These are phyloP conservation scores for Punctularia strigosozonata DNA, from an alignment of 768 basidiomycete genomes.

Conservation along the genomic window DNA sequence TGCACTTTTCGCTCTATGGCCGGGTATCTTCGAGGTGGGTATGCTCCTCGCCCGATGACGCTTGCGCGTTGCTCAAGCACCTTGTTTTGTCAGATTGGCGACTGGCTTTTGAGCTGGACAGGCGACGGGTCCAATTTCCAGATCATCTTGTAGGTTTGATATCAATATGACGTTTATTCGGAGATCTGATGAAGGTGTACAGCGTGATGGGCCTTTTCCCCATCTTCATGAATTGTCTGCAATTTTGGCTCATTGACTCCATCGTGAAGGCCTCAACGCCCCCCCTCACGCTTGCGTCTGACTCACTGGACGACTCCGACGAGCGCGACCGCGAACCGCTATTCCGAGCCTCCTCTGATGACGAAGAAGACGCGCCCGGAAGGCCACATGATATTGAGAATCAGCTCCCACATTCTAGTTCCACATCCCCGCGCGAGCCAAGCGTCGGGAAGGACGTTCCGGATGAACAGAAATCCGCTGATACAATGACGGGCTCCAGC, in stretches of 20 bases:
- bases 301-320: constrained; percentile 15
- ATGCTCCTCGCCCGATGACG: no score
- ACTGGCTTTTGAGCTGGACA: constrained; percentile 78
- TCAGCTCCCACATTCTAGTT: constrained; percentile 22
- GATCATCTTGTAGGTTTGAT: constrained; percentile 62
- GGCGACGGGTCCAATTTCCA: constrained; percentile 53
- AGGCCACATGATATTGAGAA: constrained; percentile 34
- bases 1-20: constrained; percentile 56
- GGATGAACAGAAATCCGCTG: constrained; percentile 29
- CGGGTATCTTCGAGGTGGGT: constrained; percentile 55
- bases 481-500: constrained; percentile 18
- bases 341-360: constrained; percentile 40
- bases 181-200: constrained; percentile 1
- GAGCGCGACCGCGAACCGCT: constrained; percentile 39
- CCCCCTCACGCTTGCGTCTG: constrained; percentile 26
- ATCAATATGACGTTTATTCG: constrained; percentile 1
- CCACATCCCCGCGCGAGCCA: constrained; percentile 21
- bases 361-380: constrained; percentile 33
- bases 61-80: no score
- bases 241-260: constrained; percentile 93
- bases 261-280: constrained; percentile 67
- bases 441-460: constrained; percentile 10
- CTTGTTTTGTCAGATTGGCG: no score
- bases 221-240: constrained; percentile 76
- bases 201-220: constrained; percentile 91